Evolutionary conservation across 306 rosid genomes (phyloP).

Genomic region (Delonix regia): DNA sequence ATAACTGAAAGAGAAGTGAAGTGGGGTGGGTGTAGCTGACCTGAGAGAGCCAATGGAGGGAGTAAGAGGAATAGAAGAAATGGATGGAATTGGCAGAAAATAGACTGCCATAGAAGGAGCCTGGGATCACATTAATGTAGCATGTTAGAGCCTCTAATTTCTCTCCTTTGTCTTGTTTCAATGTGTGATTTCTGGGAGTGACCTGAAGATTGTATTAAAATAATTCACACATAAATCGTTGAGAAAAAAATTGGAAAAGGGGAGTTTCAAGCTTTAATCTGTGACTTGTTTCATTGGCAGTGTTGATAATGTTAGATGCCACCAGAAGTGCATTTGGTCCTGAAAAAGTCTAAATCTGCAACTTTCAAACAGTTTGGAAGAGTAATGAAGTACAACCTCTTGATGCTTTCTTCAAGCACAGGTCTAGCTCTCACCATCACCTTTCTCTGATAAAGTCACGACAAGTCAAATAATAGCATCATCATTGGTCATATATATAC

Average conservation of each 20-base stretch:
- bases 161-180: conserved; percentile 13
- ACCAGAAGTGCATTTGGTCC: conserved; percentile 40
- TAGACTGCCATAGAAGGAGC: conserved; percentile 32
- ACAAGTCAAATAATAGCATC: not conserved
- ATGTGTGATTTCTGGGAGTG: conserved; percentile 29
- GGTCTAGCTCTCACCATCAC: conserved; percentile 9
- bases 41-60: conserved; percentile 48
- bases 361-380: conserved; percentile 44
- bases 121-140: conserved; percentile 51
- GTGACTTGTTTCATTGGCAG: not conserved
- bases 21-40: not conserved
- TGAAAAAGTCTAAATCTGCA: conserved; percentile 54
- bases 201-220: conserved; percentile 40
- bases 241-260: conserved; percentile 33
- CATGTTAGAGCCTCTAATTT: conserved; percentile 33
- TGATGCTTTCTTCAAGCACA: conserved; percentile 35
- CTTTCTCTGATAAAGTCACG: conserved; percentile 31
- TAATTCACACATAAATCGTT: conserved; percentile 41
- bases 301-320: conserved; percentile 1
- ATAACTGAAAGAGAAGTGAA: not conserved
- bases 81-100: conserved; percentile 29
- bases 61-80: conserved; percentile 35
- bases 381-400: not conserved
- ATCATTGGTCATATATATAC: too few relatives aligned
- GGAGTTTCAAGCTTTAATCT: conserved; percentile 7